Evolutionary conservation across 768 basidiomycete species (phyloP).

Genomic region (Hydnomerulius pinastri): DNA sequence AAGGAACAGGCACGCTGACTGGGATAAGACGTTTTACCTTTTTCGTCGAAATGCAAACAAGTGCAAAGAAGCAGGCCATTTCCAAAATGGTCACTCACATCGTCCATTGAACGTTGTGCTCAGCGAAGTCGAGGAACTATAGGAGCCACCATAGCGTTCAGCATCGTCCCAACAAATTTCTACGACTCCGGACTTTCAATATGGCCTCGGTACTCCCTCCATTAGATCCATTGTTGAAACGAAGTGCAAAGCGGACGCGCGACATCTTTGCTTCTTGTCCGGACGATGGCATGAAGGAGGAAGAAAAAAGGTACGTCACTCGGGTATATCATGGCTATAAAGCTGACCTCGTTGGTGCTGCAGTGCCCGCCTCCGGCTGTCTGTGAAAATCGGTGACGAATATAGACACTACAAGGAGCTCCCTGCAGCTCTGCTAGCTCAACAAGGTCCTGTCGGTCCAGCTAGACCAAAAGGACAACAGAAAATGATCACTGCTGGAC

Average conservation of each 20-base stretch:
- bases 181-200: not conserved
- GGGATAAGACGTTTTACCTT: not conserved
- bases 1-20: not conserved
- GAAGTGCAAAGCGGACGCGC: conserved; percentile 70
- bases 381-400: conserved; percentile 88
- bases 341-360: not conserved
- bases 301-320: conserved; percentile 65
- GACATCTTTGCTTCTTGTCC: conserved; percentile 68
- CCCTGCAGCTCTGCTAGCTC: conserved; percentile 75
- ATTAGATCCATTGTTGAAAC: conserved; percentile 63
- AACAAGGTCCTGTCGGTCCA: conserved; percentile 82
- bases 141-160: not conserved
- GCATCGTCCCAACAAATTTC: not conserved
- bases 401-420: conserved; percentile 85
- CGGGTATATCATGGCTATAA: not conserved
- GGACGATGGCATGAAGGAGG: conserved; percentile 61
- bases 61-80: conserved; percentile 8
- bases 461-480: conserved; percentile 63
- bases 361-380: conserved; percentile 71
- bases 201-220: conserved; percentile 51
- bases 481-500: conserved; percentile 74
- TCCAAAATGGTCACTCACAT: conserved; percentile 10
- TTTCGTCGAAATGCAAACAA: conserved; percentile 21
- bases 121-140: not conserved
- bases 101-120: not conserved